Base-by-base conservation (phyloP, 2,329 filamentous ascomycete genomes). In the Penicillium sp. region DNA sequence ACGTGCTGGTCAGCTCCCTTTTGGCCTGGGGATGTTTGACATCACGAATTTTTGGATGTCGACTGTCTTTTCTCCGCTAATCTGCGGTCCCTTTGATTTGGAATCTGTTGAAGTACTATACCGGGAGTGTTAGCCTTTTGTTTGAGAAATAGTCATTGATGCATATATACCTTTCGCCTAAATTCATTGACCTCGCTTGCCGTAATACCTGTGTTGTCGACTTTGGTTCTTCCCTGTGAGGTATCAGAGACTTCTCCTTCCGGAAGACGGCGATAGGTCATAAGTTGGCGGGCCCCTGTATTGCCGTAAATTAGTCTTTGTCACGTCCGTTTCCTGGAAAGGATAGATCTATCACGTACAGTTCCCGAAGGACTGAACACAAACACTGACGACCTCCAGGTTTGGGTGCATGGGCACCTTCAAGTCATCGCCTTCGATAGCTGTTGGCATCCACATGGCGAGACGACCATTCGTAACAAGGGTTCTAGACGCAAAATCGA, bases 361-460 rank as follows among this genome's bases (percentile, higher is more conserved):
- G 76, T 90, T 95, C 70, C 91, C 93, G 72, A 99, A 99, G 0
- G 84, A 81, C 72, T 99, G 95, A 7, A 90, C 86, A 69, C 92
- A 96, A 29, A 92, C 84, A 44, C 84, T 87, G 21, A 92, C 82
- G 24, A 93, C 78, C 66, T 89, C 84, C 14, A 99, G 77, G 56
- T 84, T 85, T 0, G 90, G 89, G 71, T 98, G 91, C 21, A 81
- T 82, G 0, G 93, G 93, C 14, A 93, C 83, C 0, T 85, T 81
- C 22, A 96, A 85, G 69, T 93, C 90, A 56, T 88, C 84, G 64
- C 91, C 84, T 58, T 90, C 87, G 69, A 91, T 92, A 27, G 91
- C 88, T 0, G 92, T 96, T 0, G 95, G 95, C 90, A 98, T 96
- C 95, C 95, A 99, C 80, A 99, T 96, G 8, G 90, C 90, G 10